Conservation (phyloP, 805 yeast genomes). For the Scheffersomyces amazonensis region DNA sequence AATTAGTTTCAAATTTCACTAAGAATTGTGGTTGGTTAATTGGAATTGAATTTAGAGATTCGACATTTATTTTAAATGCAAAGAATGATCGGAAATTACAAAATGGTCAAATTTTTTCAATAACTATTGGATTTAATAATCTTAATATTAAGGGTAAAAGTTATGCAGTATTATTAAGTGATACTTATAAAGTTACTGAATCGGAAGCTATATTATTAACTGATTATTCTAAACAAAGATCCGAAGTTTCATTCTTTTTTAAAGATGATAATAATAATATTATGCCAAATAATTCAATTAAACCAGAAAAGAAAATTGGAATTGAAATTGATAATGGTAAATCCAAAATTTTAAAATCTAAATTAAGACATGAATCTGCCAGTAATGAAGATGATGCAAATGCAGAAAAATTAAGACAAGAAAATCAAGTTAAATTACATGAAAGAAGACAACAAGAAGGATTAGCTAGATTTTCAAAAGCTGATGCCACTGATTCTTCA, state of each 20-base stretch:
- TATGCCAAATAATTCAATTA: not conserved
- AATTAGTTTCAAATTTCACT: conserved; percentile 59
- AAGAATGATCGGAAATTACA: conserved; percentile 67
- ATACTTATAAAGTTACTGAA: conserved; percentile 70
- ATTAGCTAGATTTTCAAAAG: conserved; percentile 72
- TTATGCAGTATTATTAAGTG: conserved; percentile 75
- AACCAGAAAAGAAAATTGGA: conserved; percentile 19
- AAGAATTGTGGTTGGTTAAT: conserved; percentile 85
- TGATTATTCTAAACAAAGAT: conserved; percentile 64
- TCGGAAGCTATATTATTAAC: conserved; percentile 67
- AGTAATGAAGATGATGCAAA: conserved; percentile 61
- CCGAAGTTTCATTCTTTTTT: conserved; percentile 81
- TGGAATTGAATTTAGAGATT: conserved; percentile 87
- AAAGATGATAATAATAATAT: conserved; percentile 47
- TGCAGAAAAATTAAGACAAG: conserved; percentile 77
- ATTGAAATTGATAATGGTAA: conserved; percentile 34
- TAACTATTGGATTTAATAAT: conserved; percentile 75
- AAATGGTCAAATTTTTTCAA: conserved; percentile 71
- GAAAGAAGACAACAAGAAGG: conserved; percentile 87
- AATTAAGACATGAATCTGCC: conserved; percentile 72
- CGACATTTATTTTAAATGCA: conserved; percentile 65
- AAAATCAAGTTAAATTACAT: conserved; percentile 79
- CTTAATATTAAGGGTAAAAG: conserved; percentile 53
- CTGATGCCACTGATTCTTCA: conserved; percentile 63
- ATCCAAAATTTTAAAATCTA: conserved; percentile 73